Base-by-base conservation (phyloP, 495 filamentous ascomycete genomes). In the Tirmania nivea region DNA sequence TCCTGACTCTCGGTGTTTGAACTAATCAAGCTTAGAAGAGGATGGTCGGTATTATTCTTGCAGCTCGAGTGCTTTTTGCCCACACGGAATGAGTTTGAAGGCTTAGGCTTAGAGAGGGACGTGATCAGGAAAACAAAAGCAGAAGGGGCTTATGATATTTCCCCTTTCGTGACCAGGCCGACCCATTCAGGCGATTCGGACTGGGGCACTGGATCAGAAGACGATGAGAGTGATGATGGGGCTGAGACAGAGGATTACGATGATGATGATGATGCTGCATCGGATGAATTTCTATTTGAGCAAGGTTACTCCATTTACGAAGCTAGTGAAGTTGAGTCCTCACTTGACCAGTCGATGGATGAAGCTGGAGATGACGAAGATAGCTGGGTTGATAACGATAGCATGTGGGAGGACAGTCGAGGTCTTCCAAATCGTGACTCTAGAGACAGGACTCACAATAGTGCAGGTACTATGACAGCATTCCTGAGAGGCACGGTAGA, bases 51-150 rank as follows among this genome's bases (percentile, higher is more conserved):
- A 19, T 48, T 61, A n/a, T 57, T 61, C 21, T 54, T 65, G 16
- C 56, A 62, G 39, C 62, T 61, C 2, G 61, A 64, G 49, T 56
- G 57, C 25, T 64, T 64, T 47, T 64, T 64, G 35, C 58, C 62
- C 10, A 55, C 58, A 9, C 49, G 54, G 20, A 55, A 35, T 11
- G 31, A 63, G 10, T 53, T 57, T 58, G 61, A 63, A 54, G 61
- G 61, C 21, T 49, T 63, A 10, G 61, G 58, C 36, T 42, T 42
- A n/a, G 9, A n/a, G 25, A 31, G 25, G 7, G 25, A 31, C 25
- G 25, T 31, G 25, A 31, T 31, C 3, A 31, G 25, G 25, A 31
- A 31, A 31, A 31, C 25, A 63, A 56, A 34, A 37, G 53, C 25
- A 25, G 50, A 20, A 20, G 51, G 36, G 51, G 25, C 34, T n/a